Evolutionary conservation across 2,329 filamentous ascomycete species (phyloP).

Genomic region (Ceratocystis huliohia): DNA sequence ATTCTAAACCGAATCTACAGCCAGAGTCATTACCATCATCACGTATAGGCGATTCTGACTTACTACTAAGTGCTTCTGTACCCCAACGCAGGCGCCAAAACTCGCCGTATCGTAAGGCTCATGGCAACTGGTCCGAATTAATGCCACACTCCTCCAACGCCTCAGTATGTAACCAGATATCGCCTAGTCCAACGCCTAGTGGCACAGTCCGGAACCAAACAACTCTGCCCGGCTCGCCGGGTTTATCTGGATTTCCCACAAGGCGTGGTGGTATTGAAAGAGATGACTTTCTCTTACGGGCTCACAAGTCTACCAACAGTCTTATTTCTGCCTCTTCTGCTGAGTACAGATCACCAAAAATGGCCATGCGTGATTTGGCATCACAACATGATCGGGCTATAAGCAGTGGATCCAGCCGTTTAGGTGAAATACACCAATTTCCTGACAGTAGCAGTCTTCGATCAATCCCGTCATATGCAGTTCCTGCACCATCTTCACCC

Average conservation of each 20-base stretch:
- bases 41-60: background rate
- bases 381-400: background rate
- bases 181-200: background rate
- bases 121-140: constrained; percentile 10
- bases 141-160: constrained; percentile 11
- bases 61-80: background rate
- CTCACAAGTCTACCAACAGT: constrained; percentile 13
- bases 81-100: constrained; percentile 8
- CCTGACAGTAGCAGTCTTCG: constrained; percentile 7
- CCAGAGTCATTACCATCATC: constrained; percentile 9
- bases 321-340: constrained; percentile 12
- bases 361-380: background rate
- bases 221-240: background rate
- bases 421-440: background rate
- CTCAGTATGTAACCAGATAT: background rate
- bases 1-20: background rate
- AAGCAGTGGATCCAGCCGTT: constrained; percentile 11
- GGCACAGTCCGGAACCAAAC: background rate
- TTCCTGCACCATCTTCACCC: background rate
- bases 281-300: background rate
- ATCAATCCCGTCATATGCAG: background rate
- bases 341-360: constrained; percentile 8
- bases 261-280: background rate
- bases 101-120: constrained; percentile 10
- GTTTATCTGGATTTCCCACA: background rate